A percentile compares a stretch with the other conserved stretches of the same genome.
Evolutionary conservation across 179 eudicot species (phyloP).

Genomic region (Silene coronaria): DNA sequence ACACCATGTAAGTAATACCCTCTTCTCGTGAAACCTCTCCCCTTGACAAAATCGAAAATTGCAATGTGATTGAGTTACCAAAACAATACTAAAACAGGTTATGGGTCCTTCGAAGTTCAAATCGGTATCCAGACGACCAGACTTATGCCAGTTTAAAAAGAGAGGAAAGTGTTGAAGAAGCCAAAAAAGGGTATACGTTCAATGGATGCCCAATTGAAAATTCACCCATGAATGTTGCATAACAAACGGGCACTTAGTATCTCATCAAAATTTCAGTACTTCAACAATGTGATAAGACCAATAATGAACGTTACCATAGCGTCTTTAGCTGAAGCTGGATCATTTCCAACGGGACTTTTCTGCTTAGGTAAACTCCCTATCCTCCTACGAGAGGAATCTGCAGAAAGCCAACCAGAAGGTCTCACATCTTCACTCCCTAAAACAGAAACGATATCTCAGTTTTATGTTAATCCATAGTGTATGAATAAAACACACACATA

Average conservation of each 20-base stretch:
- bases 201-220: too few relatives aligned
- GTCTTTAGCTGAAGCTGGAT: slow-evolving; percentile 45
- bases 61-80: background rate
- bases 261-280: background rate
- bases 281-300: slow-evolving; percentile 3
- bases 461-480: background rate
- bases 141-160: background rate
- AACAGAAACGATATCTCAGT: slow-evolving; percentile 9
- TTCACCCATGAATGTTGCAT: background rate
- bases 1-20: too few relatives aligned
- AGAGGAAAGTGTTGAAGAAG: background rate
- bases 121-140: background rate
- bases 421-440: slow-evolving; percentile 71
- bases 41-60: too few relatives aligned
- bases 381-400: slow-evolving; percentile 53
- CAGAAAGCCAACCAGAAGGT: slow-evolving; percentile 58
- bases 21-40: too few relatives aligned
- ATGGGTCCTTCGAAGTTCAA: background rate
- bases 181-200: too few relatives aligned
- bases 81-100: background rate
- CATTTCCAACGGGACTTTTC: slow-evolving; percentile 55
- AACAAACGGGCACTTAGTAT: background rate
- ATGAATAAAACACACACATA: background rate
- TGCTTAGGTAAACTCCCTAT: slow-evolving; percentile 56
- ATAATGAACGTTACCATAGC: slow-evolving; percentile 32